Evolutionary conservation across 768 basidiomycete genomes (phyloP), one percentile per base, ranked within the genome.

Genomic region (Epithele typhae): DNA sequence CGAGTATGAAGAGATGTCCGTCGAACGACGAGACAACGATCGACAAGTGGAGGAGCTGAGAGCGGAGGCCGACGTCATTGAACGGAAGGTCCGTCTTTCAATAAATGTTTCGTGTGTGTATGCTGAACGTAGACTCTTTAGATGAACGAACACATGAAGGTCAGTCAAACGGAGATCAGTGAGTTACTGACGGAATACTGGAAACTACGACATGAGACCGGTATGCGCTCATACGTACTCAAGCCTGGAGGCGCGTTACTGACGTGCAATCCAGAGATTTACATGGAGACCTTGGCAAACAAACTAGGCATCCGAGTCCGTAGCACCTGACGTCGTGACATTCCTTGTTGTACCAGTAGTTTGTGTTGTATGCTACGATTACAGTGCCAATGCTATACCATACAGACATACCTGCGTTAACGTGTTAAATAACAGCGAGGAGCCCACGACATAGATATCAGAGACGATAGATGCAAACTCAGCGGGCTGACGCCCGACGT

Each of bases 281-380:
- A 88, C 57, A 90, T 91, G 88, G 88, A 89, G 63, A 89, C 84
- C 0, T 68, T 91, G 22, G 85, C 87, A 3, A 87, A 87, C 64
- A 87, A 87, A 56, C 71, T 92, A 36, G 87, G 61, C 1, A 62
- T 62, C 57, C 61, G 59, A 42, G 61, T 62, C 19, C 48, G 52
- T 21, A 58, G 56, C 41, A 56, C 59, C 17, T 60, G 36, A 48
- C 30, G 12, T n/a, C n/a, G n/a, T n/a, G 9, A 10, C 21, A 18
- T 25, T 23, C 24, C 3, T n/a, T 38, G 7, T 41, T 33, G 1
- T 18, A 22, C 17, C 11, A 37, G n/a, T n/a, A n/a, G n/a, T n/a
- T n/a, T n/a, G n/a, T n/a, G n/a, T n/a, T n/a, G n/a, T n/a, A n/a
- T n/a, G n/a, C n/a, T n/a, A n/a, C n/a, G n/a, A n/a, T n/a, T n/a